Percentiles rank a stretch among this genome's conserved stretches.
These are phyloP conservation scores for Rhynchosporium secalis DNA, from an alignment of 2,329 filamentous ascomycete species.

Conservation along the genomic window DNA sequence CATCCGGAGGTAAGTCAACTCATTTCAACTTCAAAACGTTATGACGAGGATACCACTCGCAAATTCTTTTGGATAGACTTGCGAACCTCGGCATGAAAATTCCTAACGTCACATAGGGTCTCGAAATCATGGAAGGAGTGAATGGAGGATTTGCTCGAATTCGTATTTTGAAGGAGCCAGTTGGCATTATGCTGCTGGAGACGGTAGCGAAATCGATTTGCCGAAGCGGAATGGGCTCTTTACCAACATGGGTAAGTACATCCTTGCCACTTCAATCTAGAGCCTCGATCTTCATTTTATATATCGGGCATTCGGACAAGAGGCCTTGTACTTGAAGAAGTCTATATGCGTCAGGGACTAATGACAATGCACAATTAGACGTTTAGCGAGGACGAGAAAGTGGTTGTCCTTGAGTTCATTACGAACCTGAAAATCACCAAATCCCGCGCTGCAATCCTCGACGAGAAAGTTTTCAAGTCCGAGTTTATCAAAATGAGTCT, in stretches of 20 bases:
- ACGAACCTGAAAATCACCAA: conserved; percentile 34
- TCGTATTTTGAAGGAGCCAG: conserved; percentile 47
- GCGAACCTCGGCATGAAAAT: background rate
- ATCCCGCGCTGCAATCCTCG: conserved; percentile 15
- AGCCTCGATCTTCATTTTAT: background rate
- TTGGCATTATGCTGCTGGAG: conserved; percentile 38
- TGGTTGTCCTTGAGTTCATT: conserved; percentile 48
- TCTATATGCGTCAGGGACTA: background rate
- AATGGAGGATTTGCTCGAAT: conserved; percentile 49
- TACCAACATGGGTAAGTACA: conserved; percentile 41
- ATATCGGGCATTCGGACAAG: too few relatives aligned
- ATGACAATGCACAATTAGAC: background rate
- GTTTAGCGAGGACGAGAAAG: conserved; percentile 26
- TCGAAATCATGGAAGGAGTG: conserved; percentile 44
- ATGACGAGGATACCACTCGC: background rate
- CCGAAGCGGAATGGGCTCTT: conserved; percentile 44
- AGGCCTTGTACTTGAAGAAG: background rate
- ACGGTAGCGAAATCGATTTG: conserved; percentile 46
- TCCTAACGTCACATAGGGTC: conserved; percentile 28
- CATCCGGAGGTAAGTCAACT: conserved; percentile 34
- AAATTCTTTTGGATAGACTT: background rate
- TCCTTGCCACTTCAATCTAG: background rate
- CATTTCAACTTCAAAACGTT: background rate
- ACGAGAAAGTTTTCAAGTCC: conserved; percentile 32
- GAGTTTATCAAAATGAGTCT: conserved; percentile 41